Base-by-base conservation (phyloP, 2,329 filamentous ascomycete species). In the Colletotrichum filicis region DNA sequence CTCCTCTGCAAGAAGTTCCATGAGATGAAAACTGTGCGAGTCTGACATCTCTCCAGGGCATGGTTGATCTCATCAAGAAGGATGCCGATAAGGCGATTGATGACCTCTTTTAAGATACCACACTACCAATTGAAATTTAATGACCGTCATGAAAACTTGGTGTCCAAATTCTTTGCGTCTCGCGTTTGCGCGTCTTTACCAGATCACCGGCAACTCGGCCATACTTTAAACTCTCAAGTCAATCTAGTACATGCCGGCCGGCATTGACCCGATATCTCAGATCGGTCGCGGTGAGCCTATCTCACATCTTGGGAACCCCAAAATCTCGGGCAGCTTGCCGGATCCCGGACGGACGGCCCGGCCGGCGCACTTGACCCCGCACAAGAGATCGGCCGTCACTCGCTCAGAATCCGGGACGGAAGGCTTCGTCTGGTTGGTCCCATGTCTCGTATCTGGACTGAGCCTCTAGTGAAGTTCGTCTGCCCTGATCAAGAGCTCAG, bases 41-140 rank as follows among this genome's bases (percentile, higher is more conserved):
- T 3, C 78, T 83, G 59, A 83, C 76, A 42, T 12, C 42, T 37
- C 8, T 30, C 7, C 73, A 97, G 95, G 97, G 96, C 32, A 99
- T 99, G 97, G 84, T 97, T 67, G 95, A 98, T 37, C 84, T 99
- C 79, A 98, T 99, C 79, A 93, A 94, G 80, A 94, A 95, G 78
- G 97, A 99, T 81, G 94, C 95, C 9, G 95, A 98, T 82, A 98
- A 98, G 85, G 92, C 92, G 19, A 93, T 99, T 75, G 91, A 94
- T 76, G 95, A 97, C 81, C 85, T 99, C 73, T 92, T 98, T 77
- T 97, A 80, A 57, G 55, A 73, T 66, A 61, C 66, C 71, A 70
- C 67, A 66, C 67, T 56, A 32, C 64, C 37, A 71, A 65, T 63
- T 49, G 64, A 73, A 59, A 16, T 62, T 8, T 32, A 73, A 68